These are phyloP conservation scores for Apiotrichum porosum DNA, from an alignment of 1,284 basidiomycete species.

Conservation along the genomic window DNA sequence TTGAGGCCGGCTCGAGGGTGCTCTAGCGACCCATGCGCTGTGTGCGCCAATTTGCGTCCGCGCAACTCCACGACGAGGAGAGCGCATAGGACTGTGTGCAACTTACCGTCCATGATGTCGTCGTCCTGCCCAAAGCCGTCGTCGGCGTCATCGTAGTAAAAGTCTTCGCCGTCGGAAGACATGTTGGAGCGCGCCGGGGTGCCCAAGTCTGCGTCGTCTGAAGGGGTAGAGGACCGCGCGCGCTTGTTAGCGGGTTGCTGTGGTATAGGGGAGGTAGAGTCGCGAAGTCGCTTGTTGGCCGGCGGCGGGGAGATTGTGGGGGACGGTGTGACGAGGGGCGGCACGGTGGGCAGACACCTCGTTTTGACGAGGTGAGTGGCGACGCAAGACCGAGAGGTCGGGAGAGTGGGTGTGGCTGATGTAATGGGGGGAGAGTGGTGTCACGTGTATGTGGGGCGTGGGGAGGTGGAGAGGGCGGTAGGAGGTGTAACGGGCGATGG, in stretches of 20 bases:
- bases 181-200: slow-evolving; percentile 20
- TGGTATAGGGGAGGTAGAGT: not conserved
- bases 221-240: not conserved
- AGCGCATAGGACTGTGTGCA: too few species aligned
- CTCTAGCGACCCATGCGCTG: too few species aligned
- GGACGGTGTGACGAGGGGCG: slow-evolving; percentile 10
- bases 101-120: slow-evolving; percentile 30
- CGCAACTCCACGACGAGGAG: too few species aligned
- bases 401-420: not conserved
- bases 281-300: slow-evolving; percentile 6
- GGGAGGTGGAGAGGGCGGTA: not conserved
- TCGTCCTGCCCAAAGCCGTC: slow-evolving; percentile 39
- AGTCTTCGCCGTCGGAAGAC: slow-evolving; percentile 46
- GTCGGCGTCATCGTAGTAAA: slow-evolving; percentile 40
- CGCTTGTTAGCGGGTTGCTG: too few species aligned
- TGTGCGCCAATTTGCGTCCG: too few species aligned
- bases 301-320: slow-evolving; percentile 13
- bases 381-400: too few species aligned
- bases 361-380: slow-evolving; percentile 2
- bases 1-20: too few species aligned
- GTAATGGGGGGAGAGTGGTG: not conserved
- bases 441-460: not conserved
- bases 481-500: not conserved
- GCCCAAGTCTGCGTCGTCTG: not conserved
- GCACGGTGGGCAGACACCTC: slow-evolving; percentile 11